Base-by-base conservation (phyloP, 305 asterid species). In the Fraxinus paxiana region DNA sequence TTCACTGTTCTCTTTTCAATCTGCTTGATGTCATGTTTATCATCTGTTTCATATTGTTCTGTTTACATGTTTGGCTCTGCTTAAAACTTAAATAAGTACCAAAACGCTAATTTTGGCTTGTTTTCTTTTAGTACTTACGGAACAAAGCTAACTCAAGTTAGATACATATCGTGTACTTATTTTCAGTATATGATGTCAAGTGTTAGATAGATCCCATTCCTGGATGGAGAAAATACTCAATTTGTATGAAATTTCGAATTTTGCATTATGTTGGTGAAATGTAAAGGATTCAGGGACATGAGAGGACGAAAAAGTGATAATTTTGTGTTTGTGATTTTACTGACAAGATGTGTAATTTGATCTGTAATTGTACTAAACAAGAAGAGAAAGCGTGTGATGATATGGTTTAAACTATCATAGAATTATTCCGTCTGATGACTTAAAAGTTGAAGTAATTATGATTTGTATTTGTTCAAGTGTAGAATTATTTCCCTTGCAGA, bases 1-100 rank as follows among this genome's bases (percentile, higher is more conserved):
- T 43, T 46, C 61, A 15, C 24, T 37, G 4, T 6, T 65, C 54
- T 75, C 41, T 73, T 80, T 63, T 26, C 59, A 43, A 41, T 63
- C 76, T 65, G 12, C 37, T 81, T 80, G 76, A 80, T 81, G 15
- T 13, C 48, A 5, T 24, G 20, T 18, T 54, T 54, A 30, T 12
- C 33, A 61, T 61, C 33, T 22, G 71, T 9, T 61, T 61, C 31
- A 20, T 63, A 63, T 10, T 63, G 17, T 63, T 63, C 72, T 7
- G 72, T 22, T 24, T 22, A 30, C 72, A 24, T 63, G 72, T 24
- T 63, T 61, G 31, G 70, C 70, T 61, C 70, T 20, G 31, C 70
- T 7, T 63, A 54, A 56, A 56, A 56, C 67, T 56, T 56, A 18
- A 18, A 18, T 4, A 7, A 20, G 13, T 63, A 63, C 35, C 5